Base-by-base conservation (phyloP, 2,329 filamentous ascomycete genomes). In the Cladosporium sp. region DNA sequence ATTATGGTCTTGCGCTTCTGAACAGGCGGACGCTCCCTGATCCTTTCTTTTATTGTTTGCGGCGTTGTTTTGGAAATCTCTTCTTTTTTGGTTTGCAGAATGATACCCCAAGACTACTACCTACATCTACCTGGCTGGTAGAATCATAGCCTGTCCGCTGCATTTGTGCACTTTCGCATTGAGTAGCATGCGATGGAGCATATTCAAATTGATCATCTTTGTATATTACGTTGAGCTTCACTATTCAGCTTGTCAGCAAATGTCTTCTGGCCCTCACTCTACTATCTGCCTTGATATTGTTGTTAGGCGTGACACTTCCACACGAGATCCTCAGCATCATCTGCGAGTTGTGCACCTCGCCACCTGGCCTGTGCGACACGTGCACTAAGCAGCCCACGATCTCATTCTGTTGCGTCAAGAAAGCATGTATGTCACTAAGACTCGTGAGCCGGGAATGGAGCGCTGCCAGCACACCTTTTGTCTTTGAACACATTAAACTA, bases 41-140 rank as follows among this genome's bases (percentile, higher is more conserved):
- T 28, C 53, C 8, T 32, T 34, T 3, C 18, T n/a, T 23, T 34
- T 11, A 13, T 23, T 14, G 3, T 25, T 21, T n/a, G 11, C 10
- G 53, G 53, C 53, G 54, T 34, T 57, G 14, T 36, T 39, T 36
- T 23, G 26, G 30, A 30, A 7, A n/a, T 23, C 21, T 26, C 16
- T 18, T 30, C 39, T 39, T 36, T 57, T 57, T 57, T 57, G 21
- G n/a, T 57, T 57, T 39, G 54, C 32, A 32, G 32, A 57, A 57
- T 57, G 54, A 57, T 57, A 57, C 54, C 54, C 54, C 39, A 54
- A 11, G n/a, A n/a, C n/a, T n/a, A 54, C 28, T n/a, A 54, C 51
- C 28, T 32, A 13, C 28, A 30, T 21, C 28, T 28, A 30, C 23
- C 48, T 36, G 4, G 30, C 51, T 54, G 26, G 51, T 30, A 54